Evolutionary conservation across 768 basidiomycete species (phyloP).

Genomic region (Lentinula sp.): DNA sequence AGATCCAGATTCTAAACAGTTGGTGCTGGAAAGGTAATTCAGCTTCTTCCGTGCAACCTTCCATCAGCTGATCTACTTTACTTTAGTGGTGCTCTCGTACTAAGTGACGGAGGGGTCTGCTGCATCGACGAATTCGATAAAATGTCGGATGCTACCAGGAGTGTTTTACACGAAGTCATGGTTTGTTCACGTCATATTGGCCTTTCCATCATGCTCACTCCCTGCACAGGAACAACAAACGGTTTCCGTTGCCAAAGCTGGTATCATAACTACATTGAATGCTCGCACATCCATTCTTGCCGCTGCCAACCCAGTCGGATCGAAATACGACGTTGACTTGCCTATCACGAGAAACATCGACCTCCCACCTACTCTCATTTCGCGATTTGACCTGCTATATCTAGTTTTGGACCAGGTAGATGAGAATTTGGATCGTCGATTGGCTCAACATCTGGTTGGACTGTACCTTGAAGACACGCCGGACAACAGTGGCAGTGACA

Average conservation of each 20-base stretch:
- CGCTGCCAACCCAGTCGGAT: slow-evolving; percentile 95
- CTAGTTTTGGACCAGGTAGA: slow-evolving; percentile 94
- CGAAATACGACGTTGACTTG: slow-evolving; percentile 87
- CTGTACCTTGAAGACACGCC: slow-evolving; percentile 92
- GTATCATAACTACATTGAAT: slow-evolving; percentile 97
- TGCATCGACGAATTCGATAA: slow-evolving; percentile 99
- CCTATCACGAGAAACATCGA: slow-evolving; percentile 97
- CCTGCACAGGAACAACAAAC: slow-evolving; percentile 91
- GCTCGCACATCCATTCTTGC: slow-evolving; percentile 98
- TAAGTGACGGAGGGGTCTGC: slow-evolving; percentile 95
- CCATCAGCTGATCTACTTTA: background rate
- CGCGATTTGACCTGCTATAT: slow-evolving; percentile 94
- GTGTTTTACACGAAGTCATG: slow-evolving; percentile 99
- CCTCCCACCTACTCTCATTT: slow-evolving; percentile 95
- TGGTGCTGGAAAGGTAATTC: slow-evolving; percentile 87
- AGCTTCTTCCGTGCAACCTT: background rate
- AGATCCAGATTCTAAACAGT: slow-evolving; percentile 96
- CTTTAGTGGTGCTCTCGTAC: slow-evolving; percentile 76
- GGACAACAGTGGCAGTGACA: slow-evolving; percentile 55
- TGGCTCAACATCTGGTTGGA: slow-evolving; percentile 90
- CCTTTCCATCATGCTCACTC: background rate
- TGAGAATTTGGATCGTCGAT: slow-evolving; percentile 74
- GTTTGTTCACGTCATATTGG: slow-evolving; percentile 26
- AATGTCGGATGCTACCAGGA: slow-evolving; percentile 96
- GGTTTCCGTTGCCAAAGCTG: slow-evolving; percentile 97